Evolutionary conservation across 306 rosid genomes (phyloP), one percentile per base, ranked within the genome.

Genomic region (Potentilla sterilis): DNA sequence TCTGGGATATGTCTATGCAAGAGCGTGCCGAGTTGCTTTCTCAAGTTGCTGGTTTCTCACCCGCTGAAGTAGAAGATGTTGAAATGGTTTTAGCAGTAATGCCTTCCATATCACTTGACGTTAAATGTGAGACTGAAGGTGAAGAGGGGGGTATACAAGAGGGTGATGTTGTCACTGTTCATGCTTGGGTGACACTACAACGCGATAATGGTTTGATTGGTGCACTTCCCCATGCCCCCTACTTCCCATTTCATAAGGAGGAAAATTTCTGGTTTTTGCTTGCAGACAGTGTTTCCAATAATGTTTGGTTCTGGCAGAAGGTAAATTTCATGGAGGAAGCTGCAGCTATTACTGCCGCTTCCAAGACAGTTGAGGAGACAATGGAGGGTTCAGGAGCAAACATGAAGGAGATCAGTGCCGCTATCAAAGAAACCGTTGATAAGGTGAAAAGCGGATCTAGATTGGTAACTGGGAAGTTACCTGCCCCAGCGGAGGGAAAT

Each of bases 131-230:
- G 90, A 96, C 98, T 41, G 99, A 96, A 85, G 99, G 99, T 5
- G 96, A 96, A 89, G 97, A 92, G 85, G 97, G 97, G 85, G 97
- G 97, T 69, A 80, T 92, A 35, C 98, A 96, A 82, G 98, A 92
- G 87, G 96, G 98, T 41, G 99, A 96, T 72, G 81, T 91, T 63
- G 96, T 92, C 75, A 92, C 98, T 1, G 40, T 96, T 77, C 93
- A 96, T 62, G 91, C 97, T 34, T 92, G 97, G 97, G 86, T 92
- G 77, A 86, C 89, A 38, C 80, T 89, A 37, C 84, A 86, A 71
- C 89, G 97, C 73, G 87, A 78, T 32, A 96, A 90, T 4, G 90
- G 96, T 71, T 84, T 90, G 66, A 79, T 86, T 69, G 97, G 92
- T 78, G 98, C 97, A 80, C 97, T 96, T 66, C 99, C 97, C 0